Percentiles rank a stretch among this genome's conserved stretches.
Evolutionary conservation across 2,329 filamentous ascomycete species (phyloP).

Genomic region (Verticillium isaacii): DNA sequence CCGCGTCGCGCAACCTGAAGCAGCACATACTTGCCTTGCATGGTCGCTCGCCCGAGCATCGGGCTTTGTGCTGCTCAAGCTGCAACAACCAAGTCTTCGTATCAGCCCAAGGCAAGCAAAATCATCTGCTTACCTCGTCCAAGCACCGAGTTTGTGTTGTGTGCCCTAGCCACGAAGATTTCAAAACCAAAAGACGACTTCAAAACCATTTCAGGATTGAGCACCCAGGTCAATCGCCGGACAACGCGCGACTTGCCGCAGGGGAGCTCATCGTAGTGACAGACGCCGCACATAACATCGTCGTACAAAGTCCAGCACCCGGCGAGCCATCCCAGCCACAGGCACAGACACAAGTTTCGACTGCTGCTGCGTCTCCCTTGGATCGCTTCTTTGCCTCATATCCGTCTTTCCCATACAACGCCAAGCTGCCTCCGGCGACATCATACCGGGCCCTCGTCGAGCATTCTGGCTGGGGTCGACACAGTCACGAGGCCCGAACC

Average conservation of each 20-base stretch:
- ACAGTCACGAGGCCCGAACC: neutral
- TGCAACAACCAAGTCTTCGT: neutral
- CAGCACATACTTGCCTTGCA: neutral
- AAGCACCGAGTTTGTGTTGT: neutral
- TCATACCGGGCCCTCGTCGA: neutral
- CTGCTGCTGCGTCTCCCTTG: constrained; percentile 9
- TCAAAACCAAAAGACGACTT: neutral
- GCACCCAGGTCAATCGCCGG: neutral
- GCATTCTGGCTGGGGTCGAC: neutral
- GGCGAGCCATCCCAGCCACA: neutral
- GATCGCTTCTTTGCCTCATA: constrained; percentile 12
- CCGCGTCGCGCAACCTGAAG: neutral
- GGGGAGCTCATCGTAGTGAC: neutral
- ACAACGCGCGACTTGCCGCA: neutral
- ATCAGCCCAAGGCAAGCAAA: neutral
- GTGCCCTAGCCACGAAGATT: neutral
- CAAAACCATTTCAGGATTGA: neutral
- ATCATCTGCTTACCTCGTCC: neutral
- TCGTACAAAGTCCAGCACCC: neutral
- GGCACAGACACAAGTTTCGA: neutral
- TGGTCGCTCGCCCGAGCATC: neutral
- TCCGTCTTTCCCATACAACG: constrained; percentile 3
- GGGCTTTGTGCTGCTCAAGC: neutral
- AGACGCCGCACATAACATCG: neutral
- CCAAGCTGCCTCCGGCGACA: constrained; percentile 1